phyloP scores from a whole-genome alignment of 2,329 filamentous ascomycete species.

The Colletotrichum sp. region DNA sequence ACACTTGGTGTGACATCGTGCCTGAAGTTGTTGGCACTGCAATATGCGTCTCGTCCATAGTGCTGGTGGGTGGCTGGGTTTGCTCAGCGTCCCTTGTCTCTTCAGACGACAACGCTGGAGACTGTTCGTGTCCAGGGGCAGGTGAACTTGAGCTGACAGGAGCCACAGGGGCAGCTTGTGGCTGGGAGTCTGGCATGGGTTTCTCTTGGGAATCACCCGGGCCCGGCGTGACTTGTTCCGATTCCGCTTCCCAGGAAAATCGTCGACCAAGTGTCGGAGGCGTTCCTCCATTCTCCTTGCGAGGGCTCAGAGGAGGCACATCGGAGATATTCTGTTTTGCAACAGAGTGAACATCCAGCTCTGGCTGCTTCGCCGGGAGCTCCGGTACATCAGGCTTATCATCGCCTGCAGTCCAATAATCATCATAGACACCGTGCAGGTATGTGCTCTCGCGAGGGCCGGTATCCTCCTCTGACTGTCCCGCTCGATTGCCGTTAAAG shows the following conservation, averaged over 20 bases:
- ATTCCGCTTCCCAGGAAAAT: constrained; percentile 48
- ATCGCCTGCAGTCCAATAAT: constrained; percentile 63
- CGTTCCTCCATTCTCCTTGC: constrained; percentile 14
- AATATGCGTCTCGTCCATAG: background rate
- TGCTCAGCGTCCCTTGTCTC: background rate
- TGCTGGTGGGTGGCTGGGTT: background rate
- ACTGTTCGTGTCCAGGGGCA: background rate
- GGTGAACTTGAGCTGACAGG: background rate
- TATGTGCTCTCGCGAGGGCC: constrained; percentile 62
- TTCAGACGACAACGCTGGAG: background rate
- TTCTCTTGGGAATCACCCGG: background rate
- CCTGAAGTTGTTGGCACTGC: background rate
- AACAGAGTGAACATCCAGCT: background rate
- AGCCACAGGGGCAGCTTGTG: background rate
- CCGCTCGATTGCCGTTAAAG: background rate
- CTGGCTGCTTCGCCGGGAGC: background rate
- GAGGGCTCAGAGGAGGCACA: constrained; percentile 18
- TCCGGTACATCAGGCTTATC: constrained; percentile 33
- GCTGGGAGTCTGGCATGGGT: background rate
- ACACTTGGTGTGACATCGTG: constrained; percentile 37
- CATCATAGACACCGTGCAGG: constrained; percentile 69
- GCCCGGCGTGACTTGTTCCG: constrained; percentile 23
- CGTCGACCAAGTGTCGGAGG: constrained; percentile 24
- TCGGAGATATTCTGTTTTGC: background rate
- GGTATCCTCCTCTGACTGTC: background rate